A percentile compares a stretch with the other conserved stretches of the same genome.
Conservation (phyloP, 441 rosid species). For the Jatropha multifida region DNA sequence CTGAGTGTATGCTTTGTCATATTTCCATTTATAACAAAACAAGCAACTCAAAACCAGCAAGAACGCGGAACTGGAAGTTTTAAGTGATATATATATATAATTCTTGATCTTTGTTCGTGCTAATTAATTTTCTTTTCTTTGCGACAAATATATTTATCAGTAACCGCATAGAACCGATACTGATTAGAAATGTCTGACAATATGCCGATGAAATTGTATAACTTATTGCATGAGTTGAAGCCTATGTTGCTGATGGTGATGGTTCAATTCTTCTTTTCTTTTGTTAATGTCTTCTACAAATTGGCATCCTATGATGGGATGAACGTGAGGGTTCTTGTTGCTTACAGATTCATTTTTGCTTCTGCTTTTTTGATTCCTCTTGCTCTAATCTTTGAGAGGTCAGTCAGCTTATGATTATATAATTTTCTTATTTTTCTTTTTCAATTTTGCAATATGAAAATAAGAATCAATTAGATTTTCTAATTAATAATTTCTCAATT, state of each 20-base stretch:
- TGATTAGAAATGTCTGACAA: background rate
- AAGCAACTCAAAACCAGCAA: background rate
- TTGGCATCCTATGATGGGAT: slow-evolving; percentile 21
- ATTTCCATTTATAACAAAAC: background rate
- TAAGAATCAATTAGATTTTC: no score
- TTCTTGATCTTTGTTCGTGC: no score
- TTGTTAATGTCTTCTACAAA: slow-evolving; percentile 5
- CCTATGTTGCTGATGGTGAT: slow-evolving; percentile 2
- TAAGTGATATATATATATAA: no score
- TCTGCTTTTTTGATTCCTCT: slow-evolving; percentile 16
- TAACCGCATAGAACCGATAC: no score
- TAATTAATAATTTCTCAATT: background rate
- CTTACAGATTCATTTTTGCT: slow-evolving; percentile 23
- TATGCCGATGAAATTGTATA: no score
- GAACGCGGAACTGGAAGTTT: background rate
- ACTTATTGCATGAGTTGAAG: slow-evolving; percentile 2
- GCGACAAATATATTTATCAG: no score
- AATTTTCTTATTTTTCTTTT: no score
- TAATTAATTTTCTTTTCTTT: no score
- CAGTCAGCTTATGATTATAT: no score
- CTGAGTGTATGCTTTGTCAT: no score
- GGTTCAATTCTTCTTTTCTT: background rate
- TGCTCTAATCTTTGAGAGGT: slow-evolving; percentile 26
- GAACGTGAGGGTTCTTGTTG: slow-evolving; percentile 16
- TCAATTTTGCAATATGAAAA: background rate